A percentile compares a stretch with the other conserved stretches of the same genome.
Conservation (phyloP, 441 rosid genomes). For the Bruguiera hainesii region DNA sequence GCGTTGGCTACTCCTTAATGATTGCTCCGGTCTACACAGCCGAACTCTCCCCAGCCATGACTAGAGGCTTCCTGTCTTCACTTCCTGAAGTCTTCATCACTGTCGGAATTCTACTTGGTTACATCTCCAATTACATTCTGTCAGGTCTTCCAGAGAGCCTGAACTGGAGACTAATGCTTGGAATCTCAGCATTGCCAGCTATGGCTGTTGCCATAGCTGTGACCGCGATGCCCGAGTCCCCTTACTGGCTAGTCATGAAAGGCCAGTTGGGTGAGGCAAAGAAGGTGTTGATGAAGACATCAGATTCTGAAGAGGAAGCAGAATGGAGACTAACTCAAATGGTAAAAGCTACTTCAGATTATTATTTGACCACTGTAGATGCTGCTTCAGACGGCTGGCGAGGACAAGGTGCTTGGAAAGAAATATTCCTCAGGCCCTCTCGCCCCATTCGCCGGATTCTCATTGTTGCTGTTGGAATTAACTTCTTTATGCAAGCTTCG, state of each 20-base stretch:
- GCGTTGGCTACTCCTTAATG: slow-evolving; percentile 66
- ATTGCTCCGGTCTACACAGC: slow-evolving; percentile 63
- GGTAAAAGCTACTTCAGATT: slow-evolving; percentile 19
- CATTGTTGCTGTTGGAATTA: slow-evolving; percentile 50
- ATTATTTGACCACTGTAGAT: not conserved
- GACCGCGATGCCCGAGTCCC: slow-evolving; percentile 62
- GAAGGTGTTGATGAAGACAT: slow-evolving; percentile 33
- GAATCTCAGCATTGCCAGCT: slow-evolving; percentile 55
- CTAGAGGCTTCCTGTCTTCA: slow-evolving; percentile 60
- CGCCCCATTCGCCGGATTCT: slow-evolving; percentile 45
- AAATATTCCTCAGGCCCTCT: slow-evolving; percentile 39
- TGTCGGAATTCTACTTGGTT: slow-evolving; percentile 59
- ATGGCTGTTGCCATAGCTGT: slow-evolving; percentile 43
- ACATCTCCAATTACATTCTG: slow-evolving; percentile 45
- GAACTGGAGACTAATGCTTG: slow-evolving; percentile 72
- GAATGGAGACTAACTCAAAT: slow-evolving; percentile 42
- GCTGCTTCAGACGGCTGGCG: slow-evolving; percentile 13
- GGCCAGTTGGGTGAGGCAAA: slow-evolving; percentile 44
- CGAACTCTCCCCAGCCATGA: slow-evolving; percentile 52
- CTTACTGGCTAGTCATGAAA: slow-evolving; percentile 63
- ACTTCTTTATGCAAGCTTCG: slow-evolving; percentile 74
- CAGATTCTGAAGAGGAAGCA: slow-evolving; percentile 38
- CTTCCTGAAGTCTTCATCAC: slow-evolving; percentile 66
- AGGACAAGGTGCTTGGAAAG: slow-evolving; percentile 47
- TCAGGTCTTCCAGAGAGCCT: slow-evolving; percentile 36